phyloP scores from a whole-genome alignment of 208 protist genomes.

The Trypanosoma grayi region DNA sequence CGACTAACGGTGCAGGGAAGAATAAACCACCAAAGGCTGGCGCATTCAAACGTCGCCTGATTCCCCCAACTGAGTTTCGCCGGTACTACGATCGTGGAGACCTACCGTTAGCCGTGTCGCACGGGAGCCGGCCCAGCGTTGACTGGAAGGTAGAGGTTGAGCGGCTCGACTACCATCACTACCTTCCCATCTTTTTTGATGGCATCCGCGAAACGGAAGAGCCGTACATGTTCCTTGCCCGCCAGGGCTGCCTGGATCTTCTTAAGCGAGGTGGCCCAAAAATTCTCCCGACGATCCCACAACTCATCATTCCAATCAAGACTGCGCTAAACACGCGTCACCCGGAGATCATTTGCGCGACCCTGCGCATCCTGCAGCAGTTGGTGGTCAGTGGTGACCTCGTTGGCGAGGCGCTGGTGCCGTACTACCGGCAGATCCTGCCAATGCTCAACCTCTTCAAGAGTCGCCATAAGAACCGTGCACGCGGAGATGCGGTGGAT shows the following conservation, averaged over 20 bases:
- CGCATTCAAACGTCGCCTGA: slow-evolving; percentile 79
- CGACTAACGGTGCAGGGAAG: slow-evolving; percentile 72
- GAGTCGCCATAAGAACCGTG: slow-evolving; percentile 88
- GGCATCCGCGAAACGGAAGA: slow-evolving; percentile 97
- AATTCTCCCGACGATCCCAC: slow-evolving; percentile 98
- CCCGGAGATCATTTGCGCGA: slow-evolving; percentile 95
- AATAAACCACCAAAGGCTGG: slow-evolving; percentile 82
- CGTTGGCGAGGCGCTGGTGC: slow-evolving; percentile 98
- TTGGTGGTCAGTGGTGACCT: slow-evolving; percentile 95
- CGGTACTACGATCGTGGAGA: slow-evolving; percentile 98
- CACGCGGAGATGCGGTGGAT: slow-evolving; percentile 95
- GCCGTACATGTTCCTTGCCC: slow-evolving; percentile 97
- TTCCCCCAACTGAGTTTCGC: slow-evolving; percentile 95
- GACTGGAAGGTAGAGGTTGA: slow-evolving; percentile 98
- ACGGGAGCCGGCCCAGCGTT: slow-evolving; percentile 79
- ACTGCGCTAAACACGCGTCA: slow-evolving; percentile 98
- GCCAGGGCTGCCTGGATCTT: slow-evolving; percentile 95
- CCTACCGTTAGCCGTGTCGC: slow-evolving; percentile 96
- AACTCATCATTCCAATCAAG: slow-evolving; percentile 99
- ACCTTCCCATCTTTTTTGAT: slow-evolving; percentile 99
- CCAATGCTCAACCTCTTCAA: slow-evolving; percentile 99
- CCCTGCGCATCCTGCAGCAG: slow-evolving; percentile 96
- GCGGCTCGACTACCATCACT: slow-evolving; percentile 99
- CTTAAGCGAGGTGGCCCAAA: slow-evolving; percentile 95
- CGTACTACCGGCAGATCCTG: slow-evolving; percentile 99